Conservation (phyloP, 1,284 basidiomycete species). For the Coriolopsis trogii region DNA sequence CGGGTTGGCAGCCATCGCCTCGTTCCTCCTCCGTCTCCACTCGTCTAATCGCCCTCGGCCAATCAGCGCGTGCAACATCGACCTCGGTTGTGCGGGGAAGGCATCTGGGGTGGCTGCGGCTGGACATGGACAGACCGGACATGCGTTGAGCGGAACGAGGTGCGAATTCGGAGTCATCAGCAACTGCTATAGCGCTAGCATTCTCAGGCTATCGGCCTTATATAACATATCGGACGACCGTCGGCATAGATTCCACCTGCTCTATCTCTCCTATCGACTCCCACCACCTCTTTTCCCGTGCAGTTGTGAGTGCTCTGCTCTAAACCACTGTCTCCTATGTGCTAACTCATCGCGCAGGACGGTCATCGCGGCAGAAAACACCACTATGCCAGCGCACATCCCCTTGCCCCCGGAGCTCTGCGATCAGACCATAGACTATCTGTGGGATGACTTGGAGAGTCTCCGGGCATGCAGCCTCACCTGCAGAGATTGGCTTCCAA, state of each 20-base stretch:
- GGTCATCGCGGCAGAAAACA: not conserved
- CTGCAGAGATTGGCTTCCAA: constrained; percentile 31
- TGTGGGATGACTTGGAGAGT: constrained; percentile 32
- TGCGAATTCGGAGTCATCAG: constrained; percentile 9
- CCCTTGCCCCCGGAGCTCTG: constrained; percentile 33
- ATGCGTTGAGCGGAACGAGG: constrained; percentile 8
- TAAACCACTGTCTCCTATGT: not conserved
- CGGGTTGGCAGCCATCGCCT: too few relatives aligned
- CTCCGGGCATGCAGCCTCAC: constrained; percentile 33
- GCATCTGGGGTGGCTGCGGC: too few relatives aligned
- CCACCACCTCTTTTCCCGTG: not conserved
- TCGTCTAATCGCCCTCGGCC: too few relatives aligned
- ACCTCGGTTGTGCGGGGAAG: too few relatives aligned
- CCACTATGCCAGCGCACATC: constrained; percentile 14
- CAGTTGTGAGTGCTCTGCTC: not conserved
- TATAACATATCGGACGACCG: constrained; percentile 7
- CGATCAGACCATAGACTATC: constrained; percentile 36
- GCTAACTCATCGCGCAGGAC: not conserved
- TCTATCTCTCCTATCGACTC: not conserved
- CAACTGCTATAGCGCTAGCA: constrained; percentile 5
- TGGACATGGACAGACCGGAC: too few relatives aligned
- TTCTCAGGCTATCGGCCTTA: constrained; percentile 11
- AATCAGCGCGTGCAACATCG: constrained; percentile 7
- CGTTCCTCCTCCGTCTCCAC: too few relatives aligned
- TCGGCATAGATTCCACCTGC: constrained; percentile 3